Conservation (phyloP, 371 early-diverging fungal species). For the Mortierella polycephala region DNA sequence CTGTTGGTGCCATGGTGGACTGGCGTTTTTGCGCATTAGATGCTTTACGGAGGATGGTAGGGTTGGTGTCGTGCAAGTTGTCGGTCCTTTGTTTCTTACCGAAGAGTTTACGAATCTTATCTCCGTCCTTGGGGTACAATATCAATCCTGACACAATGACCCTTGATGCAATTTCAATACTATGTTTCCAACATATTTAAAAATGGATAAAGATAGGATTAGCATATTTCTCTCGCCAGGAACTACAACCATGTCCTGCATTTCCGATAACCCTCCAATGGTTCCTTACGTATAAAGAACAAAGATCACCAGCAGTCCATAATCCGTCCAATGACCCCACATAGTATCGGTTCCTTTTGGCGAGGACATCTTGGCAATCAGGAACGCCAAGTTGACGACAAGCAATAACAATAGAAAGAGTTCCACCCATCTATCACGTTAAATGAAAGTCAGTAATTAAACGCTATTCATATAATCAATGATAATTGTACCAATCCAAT, state of each 20-base stretch:
- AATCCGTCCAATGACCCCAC: constrained; percentile 71
- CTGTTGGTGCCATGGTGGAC: constrained; percentile 18
- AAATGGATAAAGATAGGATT: background rate
- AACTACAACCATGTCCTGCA: too few species aligned
- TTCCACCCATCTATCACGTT: constrained; percentile 64
- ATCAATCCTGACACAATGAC: constrained; percentile 69
- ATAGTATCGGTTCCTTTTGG: constrained; percentile 44
- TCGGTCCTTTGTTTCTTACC: constrained; percentile 39
- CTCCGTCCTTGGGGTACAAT: constrained; percentile 55
- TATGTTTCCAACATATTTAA: constrained; percentile 10
- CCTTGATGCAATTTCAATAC: constrained; percentile 58
- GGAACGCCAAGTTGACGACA: constrained; percentile 58
- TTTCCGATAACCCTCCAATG: background rate
- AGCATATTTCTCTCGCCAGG: too few species aligned
- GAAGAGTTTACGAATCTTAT: constrained; percentile 36
- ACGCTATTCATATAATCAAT: background rate
- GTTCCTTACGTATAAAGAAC: constrained; percentile 66
- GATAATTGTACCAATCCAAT: background rate
- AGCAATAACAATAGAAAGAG: constrained; percentile 64
- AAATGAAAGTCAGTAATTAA: background rate
- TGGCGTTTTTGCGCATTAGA: constrained; percentile 16
- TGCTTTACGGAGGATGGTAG: constrained; percentile 43
- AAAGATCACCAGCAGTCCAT: constrained; percentile 64
- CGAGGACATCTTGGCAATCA: constrained; percentile 62
- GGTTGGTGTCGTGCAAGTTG: constrained; percentile 52